These are phyloP conservation scores for Botrytis aclada DNA, from an alignment of 2,329 filamentous ascomycete species.

Conservation along the genomic window DNA sequence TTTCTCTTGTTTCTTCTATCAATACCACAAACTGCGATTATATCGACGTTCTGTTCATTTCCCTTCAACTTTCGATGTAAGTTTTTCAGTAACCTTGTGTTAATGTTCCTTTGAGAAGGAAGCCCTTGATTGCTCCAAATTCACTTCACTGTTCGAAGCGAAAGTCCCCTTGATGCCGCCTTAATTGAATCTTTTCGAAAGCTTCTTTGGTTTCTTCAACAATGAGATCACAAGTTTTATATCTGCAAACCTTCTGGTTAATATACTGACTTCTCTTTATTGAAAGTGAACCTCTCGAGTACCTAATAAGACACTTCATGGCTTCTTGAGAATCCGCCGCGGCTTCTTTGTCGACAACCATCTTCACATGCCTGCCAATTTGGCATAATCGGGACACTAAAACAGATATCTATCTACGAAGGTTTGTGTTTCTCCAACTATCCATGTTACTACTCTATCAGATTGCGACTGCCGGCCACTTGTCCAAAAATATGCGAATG, in stretches of 20 bases:
- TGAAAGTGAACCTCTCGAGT: not conserved
- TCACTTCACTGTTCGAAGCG: conserved; percentile 8
- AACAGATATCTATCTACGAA: not conserved
- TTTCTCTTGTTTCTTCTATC: no score
- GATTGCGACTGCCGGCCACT: not conserved
- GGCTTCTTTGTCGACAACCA: not conserved
- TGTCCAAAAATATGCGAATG: not conserved
- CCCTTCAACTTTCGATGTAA: not conserved
- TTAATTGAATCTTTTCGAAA: not conserved
- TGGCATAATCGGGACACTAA: not conserved
- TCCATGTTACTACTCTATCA: not conserved
- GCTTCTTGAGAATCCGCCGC: not conserved
- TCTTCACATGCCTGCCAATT: not conserved
- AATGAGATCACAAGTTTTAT: not conserved
- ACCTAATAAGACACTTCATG: not conserved
- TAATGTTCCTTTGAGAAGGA: not conserved
- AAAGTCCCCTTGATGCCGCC: conserved; percentile 7
- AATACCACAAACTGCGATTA: not conserved
- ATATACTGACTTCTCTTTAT: not conserved
- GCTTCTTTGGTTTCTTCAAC: not conserved
- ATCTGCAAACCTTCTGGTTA: not conserved
- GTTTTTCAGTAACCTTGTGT: not conserved
- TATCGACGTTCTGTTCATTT: not conserved
- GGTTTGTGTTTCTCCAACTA: not conserved
- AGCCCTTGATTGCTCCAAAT: not conserved